Conservation (phyloP, 2,329 filamentous ascomycete species). For the Neopestalotiopsis sp. region DNA sequence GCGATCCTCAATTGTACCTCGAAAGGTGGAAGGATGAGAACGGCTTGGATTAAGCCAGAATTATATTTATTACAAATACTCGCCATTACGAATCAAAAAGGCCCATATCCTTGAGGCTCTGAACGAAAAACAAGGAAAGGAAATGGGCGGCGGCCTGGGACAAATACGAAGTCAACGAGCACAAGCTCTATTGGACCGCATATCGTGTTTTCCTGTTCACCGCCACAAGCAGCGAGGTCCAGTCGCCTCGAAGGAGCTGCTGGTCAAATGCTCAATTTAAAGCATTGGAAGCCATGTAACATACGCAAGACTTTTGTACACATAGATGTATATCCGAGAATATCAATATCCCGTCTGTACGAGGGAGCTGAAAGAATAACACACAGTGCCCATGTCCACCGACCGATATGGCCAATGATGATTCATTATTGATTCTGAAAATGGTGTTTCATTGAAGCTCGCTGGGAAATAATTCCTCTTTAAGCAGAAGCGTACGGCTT, state of each 20-base stretch:
- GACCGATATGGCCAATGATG: not conserved
- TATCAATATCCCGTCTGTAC: not conserved
- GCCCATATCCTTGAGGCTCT: not conserved
- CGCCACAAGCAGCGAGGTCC: not conserved
- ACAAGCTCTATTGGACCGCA: not conserved
- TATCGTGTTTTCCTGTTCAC: not conserved
- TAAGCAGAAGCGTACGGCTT: too few relatives aligned
- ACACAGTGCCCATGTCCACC: not conserved
- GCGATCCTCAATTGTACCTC: conserved; percentile 66
- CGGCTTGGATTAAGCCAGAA: conserved; percentile 54
- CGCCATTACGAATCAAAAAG: not conserved
- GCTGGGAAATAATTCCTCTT: too few relatives aligned
- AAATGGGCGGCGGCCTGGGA: not conserved
- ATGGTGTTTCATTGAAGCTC: too few relatives aligned
- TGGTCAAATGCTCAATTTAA: not conserved
- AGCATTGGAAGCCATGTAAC: not conserved
- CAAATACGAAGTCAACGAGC: not conserved
- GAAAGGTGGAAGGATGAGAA: conserved; percentile 72
- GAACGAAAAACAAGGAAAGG: not conserved
- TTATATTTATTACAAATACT: not conserved
- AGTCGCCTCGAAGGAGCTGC: not conserved
- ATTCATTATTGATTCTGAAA: not conserved
- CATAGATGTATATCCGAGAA: conserved; percentile 11
- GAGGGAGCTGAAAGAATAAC: not conserved
- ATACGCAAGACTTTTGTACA: not conserved